Conservation (phyloP, 768 basidiomycete genomes). For the Phaeotremella skinneri region DNA sequence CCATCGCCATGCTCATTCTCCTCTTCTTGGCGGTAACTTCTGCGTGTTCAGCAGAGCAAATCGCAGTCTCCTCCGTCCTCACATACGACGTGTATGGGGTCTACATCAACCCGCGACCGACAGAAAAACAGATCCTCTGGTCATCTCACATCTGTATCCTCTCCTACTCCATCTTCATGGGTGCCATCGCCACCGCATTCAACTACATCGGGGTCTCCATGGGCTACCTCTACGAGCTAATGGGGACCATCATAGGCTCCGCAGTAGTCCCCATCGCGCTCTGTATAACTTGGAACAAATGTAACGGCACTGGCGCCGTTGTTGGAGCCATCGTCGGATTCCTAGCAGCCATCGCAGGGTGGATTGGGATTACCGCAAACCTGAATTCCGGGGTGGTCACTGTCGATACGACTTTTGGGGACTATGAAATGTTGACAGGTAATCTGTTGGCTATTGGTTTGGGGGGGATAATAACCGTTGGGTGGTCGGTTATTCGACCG, state of each 20-base stretch:
- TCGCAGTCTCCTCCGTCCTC: conserved; percentile 67
- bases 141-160: conserved; percentile 36
- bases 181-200: conserved; percentile 78
- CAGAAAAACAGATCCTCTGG: conserved; percentile 55
- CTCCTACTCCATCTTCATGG: conserved; percentile 59
- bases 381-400: conserved; percentile 70
- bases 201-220: conserved; percentile 86
- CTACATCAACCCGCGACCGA: conserved; percentile 79
- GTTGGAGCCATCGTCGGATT: conserved; percentile 71
- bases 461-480: conserved; percentile 71
- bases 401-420: conserved; percentile 56
- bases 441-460: conserved; percentile 81
- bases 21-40: conserved; percentile 77
- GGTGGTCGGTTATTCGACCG: conserved; percentile 67
- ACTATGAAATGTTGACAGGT: conserved; percentile 72
- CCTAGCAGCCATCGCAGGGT: conserved; percentile 67
- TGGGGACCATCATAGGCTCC: conserved; percentile 56
- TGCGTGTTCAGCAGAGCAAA: conserved; percentile 83
- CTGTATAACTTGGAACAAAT: conserved; percentile 77
- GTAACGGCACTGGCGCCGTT: conserved; percentile 81
- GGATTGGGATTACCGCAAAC: conserved; percentile 76
- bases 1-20: conserved; percentile 67
- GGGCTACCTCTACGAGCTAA: conserved; percentile 75
- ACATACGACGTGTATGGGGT: conserved; percentile 52
- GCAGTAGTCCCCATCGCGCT: conserved; percentile 84